These are phyloP conservation scores for Comarum palustre DNA, from an alignment of 306 rosid species.

Conservation along the genomic window DNA sequence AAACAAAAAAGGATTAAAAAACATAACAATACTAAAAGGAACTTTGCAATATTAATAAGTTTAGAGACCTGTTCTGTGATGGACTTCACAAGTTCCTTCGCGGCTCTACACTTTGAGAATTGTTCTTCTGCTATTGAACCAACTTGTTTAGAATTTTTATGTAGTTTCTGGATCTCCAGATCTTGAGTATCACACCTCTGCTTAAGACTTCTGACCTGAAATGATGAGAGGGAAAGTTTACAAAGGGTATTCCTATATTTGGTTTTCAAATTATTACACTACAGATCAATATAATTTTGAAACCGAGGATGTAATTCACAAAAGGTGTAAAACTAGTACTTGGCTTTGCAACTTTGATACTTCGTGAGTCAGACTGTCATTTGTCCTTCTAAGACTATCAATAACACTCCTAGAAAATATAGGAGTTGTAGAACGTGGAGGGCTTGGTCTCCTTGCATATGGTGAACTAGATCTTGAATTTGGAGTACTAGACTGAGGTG, in stretches of 20 bases:
- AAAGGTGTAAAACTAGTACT: constrained; percentile 39
- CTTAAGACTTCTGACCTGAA: constrained; percentile 58
- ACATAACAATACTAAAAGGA: background rate
- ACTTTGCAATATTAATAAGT: background rate
- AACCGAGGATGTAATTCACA: constrained; percentile 10
- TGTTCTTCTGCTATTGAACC: constrained; percentile 49
- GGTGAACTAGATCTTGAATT: constrained; percentile 60
- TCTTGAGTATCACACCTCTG: constrained; percentile 60
- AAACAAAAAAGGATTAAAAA: background rate
- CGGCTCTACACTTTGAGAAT: constrained; percentile 52
- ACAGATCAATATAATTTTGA: constrained; percentile 10
- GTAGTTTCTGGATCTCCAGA: constrained; percentile 49
- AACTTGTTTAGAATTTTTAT: constrained; percentile 42
- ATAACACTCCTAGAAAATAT: constrained; percentile 77
- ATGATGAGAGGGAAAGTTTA: constrained; percentile 27
- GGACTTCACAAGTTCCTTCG: constrained; percentile 50
- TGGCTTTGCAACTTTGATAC: constrained; percentile 60
- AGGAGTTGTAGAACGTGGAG: constrained; percentile 64
- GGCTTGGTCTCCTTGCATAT: constrained; percentile 71
- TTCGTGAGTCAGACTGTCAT: constrained; percentile 62
- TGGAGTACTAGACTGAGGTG: constrained; percentile 27
- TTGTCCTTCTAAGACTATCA: constrained; percentile 71
- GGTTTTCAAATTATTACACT: constrained; percentile 8
- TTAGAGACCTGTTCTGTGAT: constrained; percentile 63
- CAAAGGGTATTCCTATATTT: background rate